A percentile compares a stretch with the other conserved stretches of the same genome.
phyloP scores from a whole-genome alignment of 2,329 filamentous ascomycete species.

The Xylaria arbuscula region DNA sequence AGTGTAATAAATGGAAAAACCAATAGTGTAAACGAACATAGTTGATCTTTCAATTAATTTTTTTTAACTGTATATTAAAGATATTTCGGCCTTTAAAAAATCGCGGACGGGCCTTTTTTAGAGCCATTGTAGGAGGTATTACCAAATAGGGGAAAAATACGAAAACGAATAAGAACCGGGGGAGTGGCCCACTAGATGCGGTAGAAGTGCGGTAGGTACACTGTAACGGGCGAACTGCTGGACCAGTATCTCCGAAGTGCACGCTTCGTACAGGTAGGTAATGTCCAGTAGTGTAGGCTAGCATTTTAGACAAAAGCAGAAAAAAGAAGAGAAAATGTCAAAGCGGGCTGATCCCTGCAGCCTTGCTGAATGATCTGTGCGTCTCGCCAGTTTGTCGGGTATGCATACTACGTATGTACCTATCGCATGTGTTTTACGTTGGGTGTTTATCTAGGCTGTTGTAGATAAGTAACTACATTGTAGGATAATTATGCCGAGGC shows the following conservation, averaged over 20 bases:
- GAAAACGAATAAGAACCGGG: slow-evolving; percentile 38
- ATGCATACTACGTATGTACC: neutral
- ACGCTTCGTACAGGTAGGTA: too few species aligned
- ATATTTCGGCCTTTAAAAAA: too few species aligned
- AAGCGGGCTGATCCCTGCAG: slow-evolving; percentile 17
- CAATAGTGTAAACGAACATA: too few species aligned
- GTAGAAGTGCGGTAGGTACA: neutral
- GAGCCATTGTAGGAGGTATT: too few species aligned
- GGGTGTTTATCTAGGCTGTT: neutral
- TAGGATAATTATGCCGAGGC: too few species aligned
- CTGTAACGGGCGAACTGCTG: neutral
- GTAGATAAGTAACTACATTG: too few species aligned
- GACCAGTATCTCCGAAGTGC: slow-evolving; percentile 16
- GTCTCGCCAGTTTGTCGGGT: slow-evolving; percentile 22
- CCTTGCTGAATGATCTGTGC: slow-evolving; percentile 5
- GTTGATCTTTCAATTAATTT: too few species aligned
- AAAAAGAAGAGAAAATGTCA: neutral
- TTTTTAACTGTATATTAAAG: too few species aligned
- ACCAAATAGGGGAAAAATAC: slow-evolving; percentile 26
- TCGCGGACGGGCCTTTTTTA: neutral
- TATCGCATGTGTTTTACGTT: neutral
- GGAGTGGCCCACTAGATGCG: too few species aligned
- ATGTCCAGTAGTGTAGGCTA: too few species aligned
- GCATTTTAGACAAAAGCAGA: neutral
- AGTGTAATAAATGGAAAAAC: too few species aligned